Evolutionary conservation across 2,329 filamentous ascomycete genomes (phyloP).

Genomic region (Arachnopeziza araneosa): DNA sequence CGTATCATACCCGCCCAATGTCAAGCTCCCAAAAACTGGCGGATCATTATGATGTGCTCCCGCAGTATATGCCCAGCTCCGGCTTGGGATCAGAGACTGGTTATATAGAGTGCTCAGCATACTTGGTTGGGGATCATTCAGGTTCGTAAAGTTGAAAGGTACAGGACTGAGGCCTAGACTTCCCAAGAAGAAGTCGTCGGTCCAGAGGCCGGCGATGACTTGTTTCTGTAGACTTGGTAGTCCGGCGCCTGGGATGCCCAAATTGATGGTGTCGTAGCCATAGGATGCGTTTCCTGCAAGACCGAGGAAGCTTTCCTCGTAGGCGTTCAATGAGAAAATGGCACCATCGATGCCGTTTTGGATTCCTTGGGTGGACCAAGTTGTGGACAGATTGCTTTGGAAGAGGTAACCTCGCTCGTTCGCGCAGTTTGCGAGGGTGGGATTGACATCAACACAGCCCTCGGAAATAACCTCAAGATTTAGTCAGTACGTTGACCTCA

Average conservation of each 20-base stretch:
- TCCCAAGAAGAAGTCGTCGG: conserved; percentile 23
- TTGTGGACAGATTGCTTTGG: conserved; percentile 33
- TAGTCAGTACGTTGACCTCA: neutral
- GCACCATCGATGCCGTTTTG: conserved; percentile 10
- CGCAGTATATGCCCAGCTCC: conserved; percentile 40
- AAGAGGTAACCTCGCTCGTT: conserved; percentile 34
- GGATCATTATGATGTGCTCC: conserved; percentile 33
- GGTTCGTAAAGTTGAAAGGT: conserved; percentile 16
- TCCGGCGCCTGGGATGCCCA: conserved; percentile 8
- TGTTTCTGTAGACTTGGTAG: conserved; percentile 18
- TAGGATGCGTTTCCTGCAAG: conserved; percentile 15
- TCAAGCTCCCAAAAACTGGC: conserved; percentile 18
- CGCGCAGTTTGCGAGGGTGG: conserved; percentile 23
- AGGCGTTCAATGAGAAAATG: no score
- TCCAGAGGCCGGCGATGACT: conserved; percentile 28
- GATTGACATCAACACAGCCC: conserved; percentile 43
- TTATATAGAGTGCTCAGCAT: conserved; percentile 35
- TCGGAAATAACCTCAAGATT: conserved; percentile 35
- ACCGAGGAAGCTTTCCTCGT: conserved; percentile 4
- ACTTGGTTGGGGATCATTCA: conserved; percentile 22
- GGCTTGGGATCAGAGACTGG: conserved; percentile 34
- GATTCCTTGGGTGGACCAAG: conserved; percentile 20
- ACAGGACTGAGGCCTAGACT: conserved; percentile 21
- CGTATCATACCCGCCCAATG: conserved; percentile 34
- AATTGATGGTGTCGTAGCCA: conserved; percentile 21